These are phyloP conservation scores for Huntiella bhutanensis DNA, from an alignment of 2,329 filamentous ascomycete genomes.

Conservation along the genomic window DNA sequence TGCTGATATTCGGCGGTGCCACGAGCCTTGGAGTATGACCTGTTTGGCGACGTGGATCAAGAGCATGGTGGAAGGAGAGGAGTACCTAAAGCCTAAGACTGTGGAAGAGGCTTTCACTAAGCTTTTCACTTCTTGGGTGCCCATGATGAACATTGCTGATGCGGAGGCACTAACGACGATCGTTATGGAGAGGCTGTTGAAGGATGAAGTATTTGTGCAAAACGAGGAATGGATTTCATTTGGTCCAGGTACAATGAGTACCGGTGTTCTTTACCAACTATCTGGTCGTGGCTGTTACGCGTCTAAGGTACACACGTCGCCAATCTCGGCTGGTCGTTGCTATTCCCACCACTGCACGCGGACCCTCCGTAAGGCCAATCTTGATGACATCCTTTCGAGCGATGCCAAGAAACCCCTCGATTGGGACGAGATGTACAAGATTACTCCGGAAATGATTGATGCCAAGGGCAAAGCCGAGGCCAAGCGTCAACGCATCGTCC, in stretches of 20 bases:
- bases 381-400: constrained; percentile 53
- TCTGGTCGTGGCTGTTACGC: constrained; percentile 86
- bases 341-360: constrained; percentile 89
- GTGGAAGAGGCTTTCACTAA: constrained; percentile 76
- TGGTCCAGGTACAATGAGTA: constrained; percentile 53
- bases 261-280: constrained; percentile 77
- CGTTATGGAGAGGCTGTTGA: constrained; percentile 65
- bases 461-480: constrained; percentile 67
- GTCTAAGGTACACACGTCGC: constrained; percentile 55
- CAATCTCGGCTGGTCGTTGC: constrained; percentile 50
- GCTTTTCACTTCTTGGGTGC: constrained; percentile 84
- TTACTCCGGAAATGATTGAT: constrained; percentile 60
- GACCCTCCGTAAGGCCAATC: constrained; percentile 83
- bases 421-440: constrained; percentile 76
- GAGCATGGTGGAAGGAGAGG: constrained; percentile 65
- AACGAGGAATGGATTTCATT: constrained; percentile 99
- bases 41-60: constrained; percentile 74
- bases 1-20: constrained; percentile 66
- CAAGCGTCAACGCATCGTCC: constrained; percentile 79
- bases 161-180: constrained; percentile 68
- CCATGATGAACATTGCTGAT: constrained; percentile 96
- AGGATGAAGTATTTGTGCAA: constrained; percentile 55
- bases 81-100: constrained; percentile 70
- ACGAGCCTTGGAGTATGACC: constrained; percentile 84
- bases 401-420: constrained; percentile 51